A percentile compares a stretch with the other conserved stretches of the same genome.
Evolutionary conservation across 257 asterid species (phyloP).

Genomic region (Agastache rugosa): DNA sequence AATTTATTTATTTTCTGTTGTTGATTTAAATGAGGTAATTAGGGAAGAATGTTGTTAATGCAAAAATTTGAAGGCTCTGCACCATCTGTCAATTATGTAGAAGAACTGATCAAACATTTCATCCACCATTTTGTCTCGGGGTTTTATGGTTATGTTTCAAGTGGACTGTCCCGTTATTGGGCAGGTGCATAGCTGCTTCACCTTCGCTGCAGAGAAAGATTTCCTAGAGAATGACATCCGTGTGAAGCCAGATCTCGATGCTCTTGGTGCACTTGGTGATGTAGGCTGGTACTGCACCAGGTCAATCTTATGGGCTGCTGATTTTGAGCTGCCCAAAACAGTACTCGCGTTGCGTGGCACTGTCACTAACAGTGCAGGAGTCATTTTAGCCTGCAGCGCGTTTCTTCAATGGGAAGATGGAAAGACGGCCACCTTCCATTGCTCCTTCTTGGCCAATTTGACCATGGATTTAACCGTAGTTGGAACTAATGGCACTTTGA

Average conservation of each 20-base stretch:
- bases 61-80: background rate
- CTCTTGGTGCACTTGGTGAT: constrained; percentile 81
- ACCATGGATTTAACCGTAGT: constrained; percentile 63
- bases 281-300: constrained; percentile 78
- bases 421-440: constrained; percentile 66
- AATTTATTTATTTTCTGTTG: background rate
- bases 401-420: constrained; percentile 72
- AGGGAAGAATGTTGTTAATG: background rate
- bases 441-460: constrained; percentile 69
- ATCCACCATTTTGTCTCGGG: background rate
- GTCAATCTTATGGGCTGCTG: constrained; percentile 73
- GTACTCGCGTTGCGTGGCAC: constrained; percentile 59
- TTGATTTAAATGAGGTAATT: constrained; percentile 1
- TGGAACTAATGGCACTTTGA: constrained; percentile 65
- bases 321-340: constrained; percentile 63
- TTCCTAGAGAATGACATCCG: constrained; percentile 70
- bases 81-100: background rate
- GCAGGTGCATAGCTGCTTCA: constrained; percentile 61
- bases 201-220: constrained; percentile 43
- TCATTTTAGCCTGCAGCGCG: constrained; percentile 68
- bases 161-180: background rate
- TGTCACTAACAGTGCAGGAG: constrained; percentile 55
- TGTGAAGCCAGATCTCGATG: constrained; percentile 73
- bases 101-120: background rate
- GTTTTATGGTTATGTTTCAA: background rate